These are phyloP conservation scores for Cunninghamia lanceolata DNA, from an alignment of 75 land plant species.

Conservation along the genomic window DNA sequence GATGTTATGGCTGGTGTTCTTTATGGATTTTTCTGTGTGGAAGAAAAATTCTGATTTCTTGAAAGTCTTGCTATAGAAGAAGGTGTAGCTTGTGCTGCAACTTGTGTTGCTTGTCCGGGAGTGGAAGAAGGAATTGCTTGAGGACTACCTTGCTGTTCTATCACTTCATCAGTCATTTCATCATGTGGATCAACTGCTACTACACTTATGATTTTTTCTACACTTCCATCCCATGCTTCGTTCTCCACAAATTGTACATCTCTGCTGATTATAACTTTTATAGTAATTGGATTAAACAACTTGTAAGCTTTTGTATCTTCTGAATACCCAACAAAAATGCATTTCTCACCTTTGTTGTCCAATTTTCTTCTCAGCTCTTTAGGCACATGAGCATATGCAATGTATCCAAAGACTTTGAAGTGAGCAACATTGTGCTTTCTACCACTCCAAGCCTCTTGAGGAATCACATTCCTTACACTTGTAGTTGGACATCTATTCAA, in stretches of 20 bases:
- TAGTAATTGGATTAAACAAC: conserved; percentile 12
- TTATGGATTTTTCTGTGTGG: neutral
- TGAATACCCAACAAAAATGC: conserved; percentile 17
- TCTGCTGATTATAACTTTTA: neutral
- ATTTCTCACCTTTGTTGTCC: conserved; percentile 9
- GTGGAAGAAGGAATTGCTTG: neutral
- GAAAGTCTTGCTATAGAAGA: neutral
- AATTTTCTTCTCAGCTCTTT: conserved; percentile 14
- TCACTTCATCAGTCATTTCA: neutral
- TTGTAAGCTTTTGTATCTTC: conserved; percentile 12
- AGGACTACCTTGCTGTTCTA: neutral
- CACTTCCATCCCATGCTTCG: neutral
- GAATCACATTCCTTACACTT: neutral
- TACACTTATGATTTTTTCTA: neutral
- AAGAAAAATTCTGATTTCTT: neutral
- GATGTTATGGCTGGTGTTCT: too few species aligned
- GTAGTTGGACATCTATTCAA: conserved; percentile 16
- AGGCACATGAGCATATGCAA: conserved; percentile 16
- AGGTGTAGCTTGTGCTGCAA: neutral
- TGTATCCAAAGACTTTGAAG: conserved; percentile 36
- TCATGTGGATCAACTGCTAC: neutral
- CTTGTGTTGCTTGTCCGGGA: neutral
- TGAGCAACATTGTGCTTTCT: conserved; percentile 4
- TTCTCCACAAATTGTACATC: conserved; percentile 6
- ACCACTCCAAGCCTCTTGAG: conserved; percentile 16